phyloP scores from a whole-genome alignment of 306 rosid species.

The Gastrolobium villosum region DNA sequence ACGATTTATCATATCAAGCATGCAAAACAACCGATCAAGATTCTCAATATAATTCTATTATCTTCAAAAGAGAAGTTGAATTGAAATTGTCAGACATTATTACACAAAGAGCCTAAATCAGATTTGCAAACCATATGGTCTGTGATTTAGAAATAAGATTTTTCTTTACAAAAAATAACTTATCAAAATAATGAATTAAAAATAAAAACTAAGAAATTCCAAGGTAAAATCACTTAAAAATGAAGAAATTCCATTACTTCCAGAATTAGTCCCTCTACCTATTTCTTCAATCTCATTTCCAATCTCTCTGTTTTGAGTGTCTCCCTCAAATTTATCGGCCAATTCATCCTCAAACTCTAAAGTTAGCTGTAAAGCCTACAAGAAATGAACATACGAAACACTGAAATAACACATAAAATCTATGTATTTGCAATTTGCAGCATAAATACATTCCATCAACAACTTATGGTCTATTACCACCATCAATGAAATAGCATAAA shows the following conservation, averaged over 20 bases:
- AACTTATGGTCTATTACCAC: background rate
- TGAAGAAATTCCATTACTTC: slow-evolving; percentile 49
- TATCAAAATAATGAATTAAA: no score
- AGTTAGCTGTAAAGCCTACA: slow-evolving; percentile 95
- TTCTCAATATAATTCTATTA: no score
- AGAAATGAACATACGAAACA: slow-evolving; percentile 48
- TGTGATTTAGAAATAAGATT: no score
- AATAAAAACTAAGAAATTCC: no score
- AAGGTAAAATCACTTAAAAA: no score
- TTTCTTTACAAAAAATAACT: no score
- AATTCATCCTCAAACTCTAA: slow-evolving; percentile 98
- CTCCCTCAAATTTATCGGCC: slow-evolving; percentile 98
- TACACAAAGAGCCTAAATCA: no score
- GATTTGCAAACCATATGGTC: no score
- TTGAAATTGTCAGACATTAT: no score
- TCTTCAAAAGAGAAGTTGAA: no score
- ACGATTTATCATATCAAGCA: no score
- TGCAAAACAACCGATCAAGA: no score
- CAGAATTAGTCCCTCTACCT: slow-evolving; percentile 70
- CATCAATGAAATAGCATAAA: slow-evolving; percentile 23
- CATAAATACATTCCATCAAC: slow-evolving; percentile 32
- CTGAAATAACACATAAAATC: slow-evolving; percentile 43
- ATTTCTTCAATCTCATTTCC: slow-evolving; percentile 90
- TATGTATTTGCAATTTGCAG: background rate
- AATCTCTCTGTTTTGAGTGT: slow-evolving; percentile 78